Base-by-base conservation (phyloP, 352 stramenopile genomes). In the Blastocystis sp. region DNA sequence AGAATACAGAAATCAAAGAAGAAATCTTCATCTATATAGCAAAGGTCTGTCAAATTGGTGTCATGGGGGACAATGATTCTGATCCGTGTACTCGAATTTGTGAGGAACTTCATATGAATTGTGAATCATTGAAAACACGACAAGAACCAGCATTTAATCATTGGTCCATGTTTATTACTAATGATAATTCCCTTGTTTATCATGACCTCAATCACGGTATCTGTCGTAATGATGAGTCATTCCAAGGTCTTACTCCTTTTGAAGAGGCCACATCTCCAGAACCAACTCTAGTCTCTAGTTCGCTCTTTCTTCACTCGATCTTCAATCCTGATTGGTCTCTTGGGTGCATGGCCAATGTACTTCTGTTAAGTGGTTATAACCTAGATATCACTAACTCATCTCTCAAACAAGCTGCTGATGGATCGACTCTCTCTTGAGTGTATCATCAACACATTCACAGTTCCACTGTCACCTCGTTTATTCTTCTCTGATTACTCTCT, bases 401-500 rank as follows among this genome's bases (percentile, higher is more conserved):
- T 61, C 3, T 3, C 54, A 5, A 61, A 61, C 19, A 61, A 61
- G 3, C 27, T 61, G 54, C 54, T 32, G 6, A n/a, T 61, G 5
- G 12, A 61, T 12, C 39, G 9, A 46, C 39, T 46, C 39, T n/a
- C 54, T n/a, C 27, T 61, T 2, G 54, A 61, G 19, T n/a, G 27
- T 32, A 61, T 61, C 5, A 32, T 32, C 54, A 12, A n/a, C 54
- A 61, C 19, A 32, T 61, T 61, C 54, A 32, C 3, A 7, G 2
- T 14, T n/a, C 19, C 54, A 61, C 12, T n/a, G 0, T 49, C 71
- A 0, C 29, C 42, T 4, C 42, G 29, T 11, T 27, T 65, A 1
- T 83, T 65, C 43, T 51, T 66, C 32, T 83, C 71, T 3, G 71
- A 83, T 19, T 65, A 54, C n/a, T 32, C 51, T 29, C 12, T 2